phyloP scores from a whole-genome alignment of 1,139 yeast species.

The Yamadazyma atlantica region DNA sequence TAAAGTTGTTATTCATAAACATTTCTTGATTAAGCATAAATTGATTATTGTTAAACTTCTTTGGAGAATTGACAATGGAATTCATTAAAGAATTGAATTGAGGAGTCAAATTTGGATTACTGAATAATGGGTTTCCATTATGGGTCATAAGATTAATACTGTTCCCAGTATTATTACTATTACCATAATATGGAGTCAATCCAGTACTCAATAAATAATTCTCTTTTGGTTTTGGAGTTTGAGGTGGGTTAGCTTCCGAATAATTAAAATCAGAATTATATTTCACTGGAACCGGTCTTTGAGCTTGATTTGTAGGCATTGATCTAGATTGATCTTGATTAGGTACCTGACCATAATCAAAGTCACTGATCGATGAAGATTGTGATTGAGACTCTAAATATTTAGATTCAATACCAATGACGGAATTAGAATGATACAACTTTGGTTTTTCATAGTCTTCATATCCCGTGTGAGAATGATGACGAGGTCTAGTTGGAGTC shows the following conservation, averaged over 20 bases:
- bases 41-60: slow-evolving; percentile 21
- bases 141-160: neutral
- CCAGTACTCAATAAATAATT: slow-evolving; percentile 31
- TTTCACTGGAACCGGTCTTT: slow-evolving; percentile 21
- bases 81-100: slow-evolving; percentile 46
- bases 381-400: slow-evolving; percentile 11
- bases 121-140: slow-evolving; percentile 1
- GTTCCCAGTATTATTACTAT: neutral
- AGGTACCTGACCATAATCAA: slow-evolving; percentile 18
- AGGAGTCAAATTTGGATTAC: slow-evolving; percentile 35
- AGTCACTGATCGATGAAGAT: slow-evolving; percentile 6
- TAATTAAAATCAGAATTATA: slow-evolving; percentile 29
- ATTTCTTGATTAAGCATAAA: slow-evolving; percentile 34
- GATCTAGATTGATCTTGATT: slow-evolving; percentile 6
- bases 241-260: slow-evolving; percentile 23
- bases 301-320: slow-evolving; percentile 3
- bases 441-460: slow-evolving; percentile 18
- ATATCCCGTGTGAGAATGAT: slow-evolving; percentile 52
- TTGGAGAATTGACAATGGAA: slow-evolving; percentile 42
- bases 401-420: slow-evolving; percentile 30
- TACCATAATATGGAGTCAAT: slow-evolving; percentile 26
- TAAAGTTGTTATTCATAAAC: slow-evolving; percentile 17
- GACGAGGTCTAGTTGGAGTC: slow-evolving; percentile 69
- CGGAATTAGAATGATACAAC: slow-evolving; percentile 29
- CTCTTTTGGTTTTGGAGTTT: slow-evolving; percentile 38